phyloP scores from a whole-genome alignment of 2,329 filamentous ascomycete species.

The Beauveria rudraprayagi region DNA sequence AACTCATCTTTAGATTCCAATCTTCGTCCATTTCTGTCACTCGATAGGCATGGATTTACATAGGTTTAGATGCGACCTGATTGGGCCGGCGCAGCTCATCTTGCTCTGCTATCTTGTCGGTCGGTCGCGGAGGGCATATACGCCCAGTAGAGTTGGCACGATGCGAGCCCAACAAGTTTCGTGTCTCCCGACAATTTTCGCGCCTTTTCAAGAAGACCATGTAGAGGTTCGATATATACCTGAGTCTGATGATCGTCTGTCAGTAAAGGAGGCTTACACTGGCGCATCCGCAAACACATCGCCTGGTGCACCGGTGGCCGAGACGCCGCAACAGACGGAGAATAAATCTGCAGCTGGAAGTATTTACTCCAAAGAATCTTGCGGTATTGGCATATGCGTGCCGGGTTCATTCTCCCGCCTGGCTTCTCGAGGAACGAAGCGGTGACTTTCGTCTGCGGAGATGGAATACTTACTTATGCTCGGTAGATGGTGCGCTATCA shows the following conservation, averaged over 20 bases:
- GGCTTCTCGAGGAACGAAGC: background rate
- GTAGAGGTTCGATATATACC: no score
- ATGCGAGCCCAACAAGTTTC: no score
- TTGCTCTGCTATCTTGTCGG: background rate
- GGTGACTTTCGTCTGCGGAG: background rate
- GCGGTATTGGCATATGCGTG: background rate
- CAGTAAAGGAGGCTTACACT: no score
- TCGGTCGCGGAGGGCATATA: background rate
- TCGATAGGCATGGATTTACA: background rate
- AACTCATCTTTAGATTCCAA: background rate
- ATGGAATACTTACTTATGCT: background rate
- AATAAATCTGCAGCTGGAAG: background rate
- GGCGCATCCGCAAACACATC: background rate
- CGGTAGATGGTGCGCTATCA: background rate
- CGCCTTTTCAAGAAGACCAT: background rate
- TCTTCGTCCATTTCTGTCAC: background rate
- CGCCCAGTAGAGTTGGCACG: background rate
- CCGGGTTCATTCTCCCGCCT: background rate
- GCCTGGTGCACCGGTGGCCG: background rate
- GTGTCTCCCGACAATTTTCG: no score
- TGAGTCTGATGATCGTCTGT: no score
- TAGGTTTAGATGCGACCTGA: background rate
- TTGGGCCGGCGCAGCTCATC: background rate
- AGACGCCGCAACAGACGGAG: background rate
- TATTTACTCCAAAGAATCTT: background rate